Base-by-base conservation (phyloP, 2,329 filamentous ascomycete species). In the Fusarium torulosum region DNA sequence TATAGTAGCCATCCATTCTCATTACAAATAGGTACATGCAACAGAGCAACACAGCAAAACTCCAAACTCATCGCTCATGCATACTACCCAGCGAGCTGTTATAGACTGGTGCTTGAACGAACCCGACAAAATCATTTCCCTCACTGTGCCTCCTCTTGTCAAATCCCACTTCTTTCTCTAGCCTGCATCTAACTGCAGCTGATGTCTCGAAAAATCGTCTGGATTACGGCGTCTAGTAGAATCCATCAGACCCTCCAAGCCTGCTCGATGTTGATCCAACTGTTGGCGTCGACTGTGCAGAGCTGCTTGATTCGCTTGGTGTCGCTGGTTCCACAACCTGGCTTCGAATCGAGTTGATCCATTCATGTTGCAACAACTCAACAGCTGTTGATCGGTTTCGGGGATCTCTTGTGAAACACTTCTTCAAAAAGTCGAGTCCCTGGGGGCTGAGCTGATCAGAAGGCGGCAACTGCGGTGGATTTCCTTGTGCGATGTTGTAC, bases 401-500 rank as follows among this genome's bases (percentile, higher is more conserved):
- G 4, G 96, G 93, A 78, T 98, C 94, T 20, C 92, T 87, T 61
- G 92, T 86, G 75, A 99, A 98, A 82, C 95, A 98, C 68, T 87
- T 88, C 72, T 88, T 88, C 69, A 99, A 79, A 75, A 99, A 98
- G 76, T 98, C 94, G 67, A 97, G 89, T 21, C 96, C 96, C 56
- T 88, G 80, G 0, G 90, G 86, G 74, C 92, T 96, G 67, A 99
- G 86, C 79, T 98, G 95, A 52, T 98, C 95, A 1, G 83, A 77
- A 1, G 88, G 85, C 3, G 96, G 96, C 56, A 97, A 84, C 76
- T 93, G 91, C 7, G 96, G 96, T 47, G 94, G 92, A 73, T 97
- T 97, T 68, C 96, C 96, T 77, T 97, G 95, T 2, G 96, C 96
- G 75, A 99, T 99, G 82, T 98, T 98, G 85, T 97, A 99, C 96